Evolutionary conservation across 768 basidiomycete genomes (phyloP).

Genomic region (Phylloporus sp.): DNA sequence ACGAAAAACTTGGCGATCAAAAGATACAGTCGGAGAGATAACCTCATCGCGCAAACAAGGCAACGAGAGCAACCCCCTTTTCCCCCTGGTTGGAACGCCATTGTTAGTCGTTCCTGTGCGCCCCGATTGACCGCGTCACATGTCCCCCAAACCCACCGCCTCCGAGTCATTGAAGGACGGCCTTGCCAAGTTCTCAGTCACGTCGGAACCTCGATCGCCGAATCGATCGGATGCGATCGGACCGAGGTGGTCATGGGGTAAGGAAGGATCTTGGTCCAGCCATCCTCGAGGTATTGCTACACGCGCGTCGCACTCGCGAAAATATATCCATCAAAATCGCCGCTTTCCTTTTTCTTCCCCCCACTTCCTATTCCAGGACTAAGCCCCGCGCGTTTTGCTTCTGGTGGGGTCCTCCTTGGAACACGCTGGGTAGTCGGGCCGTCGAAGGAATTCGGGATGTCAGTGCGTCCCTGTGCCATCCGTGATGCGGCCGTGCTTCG

Average conservation of each 20-base stretch:
- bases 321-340: constrained; percentile 4
- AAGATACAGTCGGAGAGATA: constrained; percentile 5
- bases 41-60: neutral
- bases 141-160: neutral
- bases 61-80: neutral
- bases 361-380: neutral
- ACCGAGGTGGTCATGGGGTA: neutral
- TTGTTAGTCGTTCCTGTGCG: neutral
- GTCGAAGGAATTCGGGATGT: neutral
- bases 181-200: neutral
- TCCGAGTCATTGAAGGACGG: neutral
- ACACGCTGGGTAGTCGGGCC: neutral
- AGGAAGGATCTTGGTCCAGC: neutral
- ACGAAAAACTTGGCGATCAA: neutral
- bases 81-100: too few relatives aligned
- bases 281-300: neutral
- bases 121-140: neutral
- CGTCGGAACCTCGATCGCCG: constrained; percentile 1
- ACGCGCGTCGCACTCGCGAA: neutral
- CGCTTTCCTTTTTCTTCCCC: neutral
- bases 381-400: neutral
- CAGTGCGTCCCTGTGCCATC: constrained; percentile 1
- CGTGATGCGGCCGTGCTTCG: neutral
- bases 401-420: neutral
- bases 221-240: constrained; percentile 1